Evolutionary conservation across 164 flowering plant species (phyloP).

Genomic region (Houttuynia cordata): DNA sequence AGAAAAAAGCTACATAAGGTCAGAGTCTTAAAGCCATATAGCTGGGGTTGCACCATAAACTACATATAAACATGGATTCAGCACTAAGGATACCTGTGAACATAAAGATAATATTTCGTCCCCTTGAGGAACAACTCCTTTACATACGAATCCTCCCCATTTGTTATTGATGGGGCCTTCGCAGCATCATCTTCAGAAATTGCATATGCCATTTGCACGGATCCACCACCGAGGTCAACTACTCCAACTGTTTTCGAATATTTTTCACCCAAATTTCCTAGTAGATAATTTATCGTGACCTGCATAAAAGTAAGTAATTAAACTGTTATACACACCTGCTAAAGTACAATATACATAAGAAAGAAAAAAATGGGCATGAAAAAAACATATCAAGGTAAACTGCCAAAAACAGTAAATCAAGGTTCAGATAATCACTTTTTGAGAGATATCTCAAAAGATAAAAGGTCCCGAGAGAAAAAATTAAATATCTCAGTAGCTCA

Average conservation of each 20-base stretch:
- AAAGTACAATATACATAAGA: too few relatives aligned
- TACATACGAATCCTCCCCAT: conserved; percentile 74
- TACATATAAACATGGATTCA: background rate
- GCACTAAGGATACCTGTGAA: conserved; percentile 54
- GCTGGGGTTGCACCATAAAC: background rate
- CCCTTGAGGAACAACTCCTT: conserved; percentile 72
- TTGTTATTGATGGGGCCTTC: conserved; percentile 48
- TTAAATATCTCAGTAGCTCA: too few relatives aligned
- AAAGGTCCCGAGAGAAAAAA: too few relatives aligned
- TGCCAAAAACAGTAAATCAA: too few relatives aligned
- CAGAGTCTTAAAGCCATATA: too few relatives aligned
- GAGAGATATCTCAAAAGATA: too few relatives aligned
- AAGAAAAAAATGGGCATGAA: too few relatives aligned
- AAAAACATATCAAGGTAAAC: too few relatives aligned
- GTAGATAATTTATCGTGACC: conserved; percentile 83
- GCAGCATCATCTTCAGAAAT: conserved; percentile 71
- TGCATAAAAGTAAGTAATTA: conserved; percentile 16
- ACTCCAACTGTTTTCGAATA: conserved; percentile 79
- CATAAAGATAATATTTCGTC: conserved; percentile 67
- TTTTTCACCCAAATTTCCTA: conserved; percentile 62
- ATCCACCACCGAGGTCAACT: conserved; percentile 97
- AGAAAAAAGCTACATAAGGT: background rate
- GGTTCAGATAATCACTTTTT: too few relatives aligned
- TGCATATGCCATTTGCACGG: conserved; percentile 99
- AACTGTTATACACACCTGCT: background rate